phyloP scores from a whole-genome alignment of 805 yeast species.

The Pichia phayaonensis region DNA sequence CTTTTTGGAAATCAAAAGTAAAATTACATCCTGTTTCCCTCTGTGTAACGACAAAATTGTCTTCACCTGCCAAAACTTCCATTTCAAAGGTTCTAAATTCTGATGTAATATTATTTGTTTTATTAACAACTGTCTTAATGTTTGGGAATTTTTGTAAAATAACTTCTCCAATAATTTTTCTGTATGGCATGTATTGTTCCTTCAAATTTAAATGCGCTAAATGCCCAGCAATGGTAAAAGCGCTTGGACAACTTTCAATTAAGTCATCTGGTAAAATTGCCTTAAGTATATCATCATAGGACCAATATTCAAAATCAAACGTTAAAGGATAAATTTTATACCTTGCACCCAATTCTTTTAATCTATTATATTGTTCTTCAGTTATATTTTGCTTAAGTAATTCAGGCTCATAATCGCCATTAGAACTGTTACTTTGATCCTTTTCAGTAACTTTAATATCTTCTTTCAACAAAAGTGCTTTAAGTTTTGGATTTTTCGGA shows the following conservation, averaged over 20 bases:
- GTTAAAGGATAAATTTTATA: slow-evolving; percentile 46
- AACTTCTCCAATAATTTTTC: slow-evolving; percentile 77
- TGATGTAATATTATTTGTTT: slow-evolving; percentile 78
- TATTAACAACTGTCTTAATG: slow-evolving; percentile 85
- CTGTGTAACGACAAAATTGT: slow-evolving; percentile 73
- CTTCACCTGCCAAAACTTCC: slow-evolving; percentile 87
- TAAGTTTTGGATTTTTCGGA: slow-evolving; percentile 29
- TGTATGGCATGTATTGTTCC: slow-evolving; percentile 79
- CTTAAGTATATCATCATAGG: slow-evolving; percentile 74
- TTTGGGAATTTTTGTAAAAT: slow-evolving; percentile 80
- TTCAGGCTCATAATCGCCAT: slow-evolving; percentile 6
- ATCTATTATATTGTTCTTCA: slow-evolving; percentile 29
- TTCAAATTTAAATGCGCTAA: slow-evolving; percentile 86
- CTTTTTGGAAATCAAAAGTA: slow-evolving; percentile 83
- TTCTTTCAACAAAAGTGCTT: slow-evolving; percentile 58
- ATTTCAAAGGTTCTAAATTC: slow-evolving; percentile 86
- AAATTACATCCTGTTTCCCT: slow-evolving; percentile 81
- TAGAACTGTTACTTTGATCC: slow-evolving; percentile 4
- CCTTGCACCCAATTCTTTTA: slow-evolving; percentile 35
- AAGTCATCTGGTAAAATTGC: slow-evolving; percentile 70
- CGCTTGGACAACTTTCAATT: slow-evolving; percentile 72
- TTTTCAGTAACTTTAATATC: slow-evolving; percentile 36
- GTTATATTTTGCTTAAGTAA: slow-evolving; percentile 33
- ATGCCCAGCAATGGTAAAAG: slow-evolving; percentile 92
- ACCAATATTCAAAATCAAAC: slow-evolving; percentile 77